phyloP scores from a whole-genome alignment of 2,329 filamentous ascomycete species.

The Sordariomycetes sp. region DNA sequence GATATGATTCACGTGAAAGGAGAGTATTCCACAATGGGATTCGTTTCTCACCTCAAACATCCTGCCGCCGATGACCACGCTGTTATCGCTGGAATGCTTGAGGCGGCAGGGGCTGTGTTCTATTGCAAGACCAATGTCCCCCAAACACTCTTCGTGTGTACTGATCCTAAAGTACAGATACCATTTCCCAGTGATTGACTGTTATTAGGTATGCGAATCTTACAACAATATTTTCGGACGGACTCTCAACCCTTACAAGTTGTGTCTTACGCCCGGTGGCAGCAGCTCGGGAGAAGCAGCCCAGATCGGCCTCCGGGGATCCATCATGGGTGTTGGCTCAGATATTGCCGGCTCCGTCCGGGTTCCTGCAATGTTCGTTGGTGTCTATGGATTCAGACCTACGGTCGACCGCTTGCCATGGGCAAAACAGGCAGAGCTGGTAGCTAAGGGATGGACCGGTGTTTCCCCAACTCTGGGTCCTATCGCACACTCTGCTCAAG shows the following conservation, averaged over 20 bases:
- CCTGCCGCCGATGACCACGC: no score
- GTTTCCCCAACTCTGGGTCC: constrained; percentile 24
- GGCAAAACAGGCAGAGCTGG: constrained; percentile 21
- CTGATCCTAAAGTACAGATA: no score
- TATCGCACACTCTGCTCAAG: constrained; percentile 15
- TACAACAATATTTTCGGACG: constrained; percentile 23
- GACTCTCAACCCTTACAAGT: constrained; percentile 24
- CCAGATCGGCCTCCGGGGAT: constrained; percentile 21
- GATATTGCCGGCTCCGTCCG: constrained; percentile 71
- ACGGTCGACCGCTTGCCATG: constrained; percentile 58
- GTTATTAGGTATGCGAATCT: no score
- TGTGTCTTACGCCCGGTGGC: constrained; percentile 20
- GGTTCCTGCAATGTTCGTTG: constrained; percentile 67
- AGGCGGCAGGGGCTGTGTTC: constrained; percentile 9
- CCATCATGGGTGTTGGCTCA: constrained; percentile 55
- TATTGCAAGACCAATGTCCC: constrained; percentile 15
- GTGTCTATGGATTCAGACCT: constrained; percentile 73
- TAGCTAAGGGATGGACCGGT: constrained; percentile 21
- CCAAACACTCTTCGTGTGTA: constrained; percentile 12
- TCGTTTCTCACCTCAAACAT: no score
- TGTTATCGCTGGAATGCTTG: background rate
- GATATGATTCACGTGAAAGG: no score
- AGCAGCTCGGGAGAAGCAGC: constrained; percentile 27
- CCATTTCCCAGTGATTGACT: no score
- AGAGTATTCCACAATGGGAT: no score